Base-by-base conservation (phyloP, 352 stramenopile genomes). In the Globisporangium cylindrosporum region DNA sequence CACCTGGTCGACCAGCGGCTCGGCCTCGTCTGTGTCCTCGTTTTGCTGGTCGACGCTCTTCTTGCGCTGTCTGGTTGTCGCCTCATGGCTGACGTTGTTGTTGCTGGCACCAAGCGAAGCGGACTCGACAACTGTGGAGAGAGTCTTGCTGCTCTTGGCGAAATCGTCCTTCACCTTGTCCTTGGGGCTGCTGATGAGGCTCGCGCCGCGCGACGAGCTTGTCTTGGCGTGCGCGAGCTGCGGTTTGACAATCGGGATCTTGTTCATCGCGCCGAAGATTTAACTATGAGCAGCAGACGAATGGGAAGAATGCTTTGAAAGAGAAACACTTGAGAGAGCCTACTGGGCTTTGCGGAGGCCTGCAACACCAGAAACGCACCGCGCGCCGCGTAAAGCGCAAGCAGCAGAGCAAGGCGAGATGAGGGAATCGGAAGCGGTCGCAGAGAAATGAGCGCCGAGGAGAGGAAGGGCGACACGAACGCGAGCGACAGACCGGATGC, bases 1-100 rank as follows among this genome's bases (percentile, higher is more conserved):
- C 0, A 90, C 76, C 24, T 92, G 84, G 46, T 78, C 69, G 2
- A 67, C 64, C 7, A 92, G 71, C 67, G 82, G 64, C 29, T 64
- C 61, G 38, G n/a, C 36, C 9, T 63, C 67, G 22, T 64, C 53
- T 20, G 62, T 72, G 67, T 38, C 25, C 20, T 55, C 54, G n/a
- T 63, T 48, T 55, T 70, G 67, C 32, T 58, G 38, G 46, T 75
- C 67, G 29, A 60, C 27, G 43, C 62, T 66, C 48, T 69, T 69
- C 58, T 69, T 68, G 67, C 67, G 38, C 38, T 57, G 61, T 8
- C 24, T 46, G 18, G 36, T 25, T 32, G 54, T 1, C n/a, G 32
- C 8, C n/a, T 46, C 34, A 29, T 34, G n/a, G 29, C 8, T 54
- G 46, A 22, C 60, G 22, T n/a, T 56, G 20, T 14, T 60, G 34